Conservation (phyloP, 1,139 yeast genomes). For the Pneumocystis oryctolagi region DNA sequence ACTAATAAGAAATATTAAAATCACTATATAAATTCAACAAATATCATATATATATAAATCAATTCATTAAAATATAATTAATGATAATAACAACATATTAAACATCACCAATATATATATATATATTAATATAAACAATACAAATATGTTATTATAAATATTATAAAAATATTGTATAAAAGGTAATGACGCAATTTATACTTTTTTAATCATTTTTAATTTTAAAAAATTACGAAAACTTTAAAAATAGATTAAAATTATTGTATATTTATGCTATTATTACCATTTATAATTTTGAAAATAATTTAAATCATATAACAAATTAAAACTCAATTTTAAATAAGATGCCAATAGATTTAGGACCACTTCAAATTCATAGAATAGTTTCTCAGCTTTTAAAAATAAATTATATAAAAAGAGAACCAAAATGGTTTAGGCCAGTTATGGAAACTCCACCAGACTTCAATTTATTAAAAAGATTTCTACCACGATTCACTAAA, state of each 20-base stretch:
- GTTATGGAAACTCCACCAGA: constrained; percentile 18
- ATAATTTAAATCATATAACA: background rate
- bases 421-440: constrained; percentile 19
- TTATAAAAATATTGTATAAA: too few relatives aligned
- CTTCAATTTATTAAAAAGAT: constrained; percentile 10
- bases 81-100: too few relatives aligned
- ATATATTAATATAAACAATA: too few relatives aligned
- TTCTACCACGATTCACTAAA: background rate
- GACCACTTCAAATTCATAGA: background rate
- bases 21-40: too few relatives aligned
- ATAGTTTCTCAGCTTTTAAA: background rate
- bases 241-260: background rate
- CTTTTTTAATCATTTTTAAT: too few relatives aligned
- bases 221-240: background rate
- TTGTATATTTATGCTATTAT: background rate
- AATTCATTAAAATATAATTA: too few relatives aligned
- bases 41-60: too few relatives aligned
- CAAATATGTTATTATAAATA: too few relatives aligned
- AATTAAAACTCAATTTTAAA: background rate
- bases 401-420: background rate
- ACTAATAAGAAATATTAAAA: too few relatives aligned
- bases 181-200: too few relatives aligned
- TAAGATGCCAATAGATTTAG: background rate
- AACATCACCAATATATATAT: too few relatives aligned
- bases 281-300: background rate